Base-by-base conservation (phyloP, 2,329 filamentous ascomycete genomes). In the Verticillium longisporum region DNA sequence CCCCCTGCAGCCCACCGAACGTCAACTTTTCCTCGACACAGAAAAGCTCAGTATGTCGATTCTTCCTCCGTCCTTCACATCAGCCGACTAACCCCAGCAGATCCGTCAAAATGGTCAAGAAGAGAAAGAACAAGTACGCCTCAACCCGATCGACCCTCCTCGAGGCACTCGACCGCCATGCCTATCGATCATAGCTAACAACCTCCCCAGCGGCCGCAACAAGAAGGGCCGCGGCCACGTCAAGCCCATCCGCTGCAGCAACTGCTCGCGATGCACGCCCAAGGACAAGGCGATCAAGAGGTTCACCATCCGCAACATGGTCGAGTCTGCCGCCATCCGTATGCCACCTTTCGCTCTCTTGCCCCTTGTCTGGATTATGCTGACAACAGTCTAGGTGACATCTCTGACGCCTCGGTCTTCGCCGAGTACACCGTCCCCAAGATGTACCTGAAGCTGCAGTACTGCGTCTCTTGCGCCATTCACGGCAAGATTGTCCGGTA, bases 361-460 rank as follows among this genome's bases (percentile, higher is more conserved):
- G 21, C 32, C n/a, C 15, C 15, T 15, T 15, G 38, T 10, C 38
- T 4, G n/a, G 18, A 26, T 10, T 5, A 1, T 34, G 57, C 63
- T 65, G 59, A 68, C 65, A 59, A 15, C 45, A 34, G 10, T 55
- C 62, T 76, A 98, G 95, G 95, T 92, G 95, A 99, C 92, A 99
- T 99, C 85, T 97, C 93, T 71, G 95, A 99, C 80, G 95, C 96
- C 77, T 98, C 95, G 76, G 95, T 99, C 82, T 99, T 98, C 84
- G 81, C 90, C 76, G 95, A 99, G 86, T 99, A 99, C 88, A 93
- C 92, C 73, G 94, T 99, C 77, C 95, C 95, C 83, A 99, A 99
- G 91, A 99, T 99, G 96, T 99, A 99, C 91, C 87, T 99, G 84
- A 99, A 99, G 90, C 90, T 99, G 80, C 95, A 99, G 87, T 99